phyloP scores from a whole-genome alignment of 225 moss, liverwort and hornwort genomes.

The Rhytidiadelphus loreus region DNA sequence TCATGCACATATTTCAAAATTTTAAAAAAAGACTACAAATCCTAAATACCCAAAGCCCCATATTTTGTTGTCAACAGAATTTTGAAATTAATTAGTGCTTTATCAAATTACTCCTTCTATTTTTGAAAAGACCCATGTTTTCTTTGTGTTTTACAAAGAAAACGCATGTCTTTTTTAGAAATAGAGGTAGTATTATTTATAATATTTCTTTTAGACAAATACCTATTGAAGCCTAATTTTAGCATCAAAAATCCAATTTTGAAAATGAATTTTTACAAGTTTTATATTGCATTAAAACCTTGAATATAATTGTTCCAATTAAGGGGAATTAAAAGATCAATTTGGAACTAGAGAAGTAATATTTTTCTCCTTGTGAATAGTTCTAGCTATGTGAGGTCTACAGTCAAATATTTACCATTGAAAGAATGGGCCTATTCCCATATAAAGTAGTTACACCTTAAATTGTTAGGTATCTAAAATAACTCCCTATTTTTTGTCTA shows the following conservation, averaged over 20 bases:
- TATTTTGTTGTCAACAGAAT: neutral
- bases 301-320: no score
- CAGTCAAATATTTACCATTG: neutral
- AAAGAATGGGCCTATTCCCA: neutral
- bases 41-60: neutral
- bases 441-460: neutral
- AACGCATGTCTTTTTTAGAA: no score
- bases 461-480: neutral
- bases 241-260: neutral
- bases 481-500: neutral
- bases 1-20: neutral
- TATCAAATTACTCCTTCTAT: no score
- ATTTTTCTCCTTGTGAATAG: no score
- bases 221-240: neutral
- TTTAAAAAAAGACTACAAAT: neutral
- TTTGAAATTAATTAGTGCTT: neutral
- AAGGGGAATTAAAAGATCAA: no score
- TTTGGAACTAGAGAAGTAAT: no score
- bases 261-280: neutral
- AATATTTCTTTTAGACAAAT: no score
- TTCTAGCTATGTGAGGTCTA: no score
- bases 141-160: no score
- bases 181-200: no score
- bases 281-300: no score
- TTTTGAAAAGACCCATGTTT: no score